phyloP scores from a whole-genome alignment of 139 green algal species.

The Chlorokybus atmophyticus region DNA sequence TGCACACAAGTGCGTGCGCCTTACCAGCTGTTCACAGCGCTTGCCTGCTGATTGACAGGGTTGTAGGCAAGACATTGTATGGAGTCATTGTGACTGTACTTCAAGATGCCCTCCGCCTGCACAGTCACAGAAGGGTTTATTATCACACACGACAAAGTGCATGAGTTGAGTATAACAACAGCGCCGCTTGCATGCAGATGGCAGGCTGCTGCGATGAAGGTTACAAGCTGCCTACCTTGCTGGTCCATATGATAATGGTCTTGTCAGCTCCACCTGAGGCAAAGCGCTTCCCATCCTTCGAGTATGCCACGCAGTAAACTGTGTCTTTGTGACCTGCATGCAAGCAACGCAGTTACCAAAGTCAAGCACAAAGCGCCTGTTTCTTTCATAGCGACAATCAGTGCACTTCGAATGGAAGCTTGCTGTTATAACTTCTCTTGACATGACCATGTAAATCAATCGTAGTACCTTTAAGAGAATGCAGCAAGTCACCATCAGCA shows the following conservation, averaged over 20 bases:
- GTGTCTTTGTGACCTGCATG: slow-evolving; percentile 42
- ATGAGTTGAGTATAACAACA: no score
- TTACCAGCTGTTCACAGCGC: slow-evolving; percentile 1
- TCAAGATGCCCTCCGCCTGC: slow-evolving; percentile 64
- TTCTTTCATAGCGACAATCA: no score
- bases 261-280: slow-evolving; percentile 69
- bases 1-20: no score
- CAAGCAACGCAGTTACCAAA: no score
- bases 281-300: slow-evolving; percentile 63
- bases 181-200: no score
- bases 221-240: no score
- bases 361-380: no score
- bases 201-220: background rate
- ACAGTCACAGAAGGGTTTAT: no score
- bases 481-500: slow-evolving; percentile 51
- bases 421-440: no score
- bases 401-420: no score
- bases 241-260: slow-evolving; percentile 77
- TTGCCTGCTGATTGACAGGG: slow-evolving; percentile 44
- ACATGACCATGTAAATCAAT: slow-evolving; percentile 40
- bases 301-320: slow-evolving; percentile 63
- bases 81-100: slow-evolving; percentile 64
- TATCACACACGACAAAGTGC: no score
- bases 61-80: slow-evolving; percentile 69
- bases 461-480: slow-evolving; percentile 47